Base-by-base conservation (phyloP, 2,329 filamentous ascomycete species). In the Paecilomyces fulvus region DNA sequence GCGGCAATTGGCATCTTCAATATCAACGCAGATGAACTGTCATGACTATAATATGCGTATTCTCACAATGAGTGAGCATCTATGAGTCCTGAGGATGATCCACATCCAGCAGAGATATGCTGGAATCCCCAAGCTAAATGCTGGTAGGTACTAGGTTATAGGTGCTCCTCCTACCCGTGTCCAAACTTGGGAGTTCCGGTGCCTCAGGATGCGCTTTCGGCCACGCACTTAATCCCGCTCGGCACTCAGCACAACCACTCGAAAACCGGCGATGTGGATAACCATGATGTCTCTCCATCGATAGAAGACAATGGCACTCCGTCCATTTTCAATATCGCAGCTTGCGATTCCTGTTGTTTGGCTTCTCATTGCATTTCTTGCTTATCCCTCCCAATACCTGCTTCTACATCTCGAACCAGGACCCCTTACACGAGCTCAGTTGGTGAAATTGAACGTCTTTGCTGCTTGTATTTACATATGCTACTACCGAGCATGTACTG, bases 381-480 rank as follows among this genome's bases (percentile, higher is more conserved):
- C 81, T 1, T 84, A 82, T 66, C 75, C 80, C 2, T 83, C 83
- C 5, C 84, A 86, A 67, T 78, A 76, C 62, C 75, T 86, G 11
- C 82, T 86, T 61, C 62, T 72, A 33, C 69, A 71, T 52, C 72
- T 85, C 50, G 80, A 85, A 49, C 79, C 83, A 0, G 70, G 66
- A 17, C 80, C 83, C 3, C 72, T 86, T 14, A 72, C 68, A 14
- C 70, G 64, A 54, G 68, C 75, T 21, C 76, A 86, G 65, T 61
- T 74, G n/a, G 75, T 80, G 62, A 71, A 74, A 25, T 79, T 85
- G 63, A 86, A 87, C 65, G 60, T 73, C 2, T 70, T 83, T 43
- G 73, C 84, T 1, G 63, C 73, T 3, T 79, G 79, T 59, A 78
- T 85, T 25, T 78, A 82, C 68, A 76, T 86, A 51, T 83, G 78